Percentiles rank a stretch among this genome's conserved stretches.
Evolutionary conservation across 2,329 filamentous ascomycete genomes (phyloP).

Genomic region (Chrysoporthe austroafricana): DNA sequence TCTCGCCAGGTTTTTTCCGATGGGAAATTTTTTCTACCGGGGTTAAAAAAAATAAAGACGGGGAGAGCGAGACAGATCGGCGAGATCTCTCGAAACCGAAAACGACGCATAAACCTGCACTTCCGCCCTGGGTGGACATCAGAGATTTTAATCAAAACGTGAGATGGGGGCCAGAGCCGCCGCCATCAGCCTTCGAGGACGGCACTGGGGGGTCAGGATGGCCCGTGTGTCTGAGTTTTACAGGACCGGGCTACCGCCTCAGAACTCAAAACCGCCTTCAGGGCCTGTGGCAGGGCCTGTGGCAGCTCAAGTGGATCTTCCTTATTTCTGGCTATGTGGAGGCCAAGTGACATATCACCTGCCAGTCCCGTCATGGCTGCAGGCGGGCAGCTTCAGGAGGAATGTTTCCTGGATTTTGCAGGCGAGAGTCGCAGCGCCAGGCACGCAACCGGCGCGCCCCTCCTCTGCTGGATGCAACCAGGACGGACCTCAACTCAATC

Average conservation of each 20-base stretch:
- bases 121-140: not conserved
- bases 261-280: not conserved
- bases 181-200: not conserved
- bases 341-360: not conserved
- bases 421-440: no score
- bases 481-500: not conserved
- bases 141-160: not conserved
- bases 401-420: not conserved
- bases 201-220: not conserved
- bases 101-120: not conserved
- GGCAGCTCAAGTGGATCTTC: not conserved
- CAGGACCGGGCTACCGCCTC: not conserved
- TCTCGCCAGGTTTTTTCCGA: no score
- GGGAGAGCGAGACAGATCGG: not conserved
- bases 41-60: not conserved
- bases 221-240: constrained; percentile 12
- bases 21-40: no score
- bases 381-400: not conserved
- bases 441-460: no score
- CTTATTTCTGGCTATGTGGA: not conserved
- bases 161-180: constrained; percentile 5
- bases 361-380: not conserved
- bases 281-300: not conserved
- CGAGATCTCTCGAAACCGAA: not conserved
- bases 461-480: no score